phyloP scores from a whole-genome alignment of 2,329 filamentous ascomycete genomes.

The Ophiostoma novo-ulmi region DNA sequence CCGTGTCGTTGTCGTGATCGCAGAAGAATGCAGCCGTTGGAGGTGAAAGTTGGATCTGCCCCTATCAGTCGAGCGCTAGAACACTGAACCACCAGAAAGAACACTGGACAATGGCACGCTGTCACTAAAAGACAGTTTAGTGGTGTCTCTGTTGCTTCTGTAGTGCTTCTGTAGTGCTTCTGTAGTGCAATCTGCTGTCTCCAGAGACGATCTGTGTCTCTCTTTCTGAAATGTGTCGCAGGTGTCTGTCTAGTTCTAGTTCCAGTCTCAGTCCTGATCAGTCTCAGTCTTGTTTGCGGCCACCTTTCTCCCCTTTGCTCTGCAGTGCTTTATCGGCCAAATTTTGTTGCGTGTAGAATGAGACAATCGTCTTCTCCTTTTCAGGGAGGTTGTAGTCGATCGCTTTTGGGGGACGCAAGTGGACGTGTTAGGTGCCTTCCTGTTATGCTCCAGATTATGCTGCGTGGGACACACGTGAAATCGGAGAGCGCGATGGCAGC shows the following conservation, averaged over 20 bases:
- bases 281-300: background rate
- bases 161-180: background rate
- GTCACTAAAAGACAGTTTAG: background rate
- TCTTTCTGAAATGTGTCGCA: background rate
- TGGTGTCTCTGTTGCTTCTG: slow-evolving; percentile 2
- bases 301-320: background rate
- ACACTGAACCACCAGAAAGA: background rate
- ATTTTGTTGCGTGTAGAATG: background rate
- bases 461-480: slow-evolving; percentile 20
- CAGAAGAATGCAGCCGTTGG: slow-evolving; percentile 3
- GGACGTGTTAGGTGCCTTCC: background rate
- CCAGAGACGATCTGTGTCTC: slow-evolving; percentile 7
- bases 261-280: background rate
- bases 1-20: slow-evolving; percentile 2
- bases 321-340: background rate
- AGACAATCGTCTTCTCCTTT: slow-evolving; percentile 11
- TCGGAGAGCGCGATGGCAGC: slow-evolving; percentile 1
- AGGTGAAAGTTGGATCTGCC: background rate
- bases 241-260: background rate
- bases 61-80: background rate
- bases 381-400: slow-evolving; percentile 18
- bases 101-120: background rate
- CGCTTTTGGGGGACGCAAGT: slow-evolving; percentile 1
- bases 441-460: background rate
- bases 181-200: background rate